These are phyloP conservation scores for Marchantia paleacea DNA, from an alignment of 225 moss, liverwort and hornwort genomes.

Conservation along the genomic window DNA sequence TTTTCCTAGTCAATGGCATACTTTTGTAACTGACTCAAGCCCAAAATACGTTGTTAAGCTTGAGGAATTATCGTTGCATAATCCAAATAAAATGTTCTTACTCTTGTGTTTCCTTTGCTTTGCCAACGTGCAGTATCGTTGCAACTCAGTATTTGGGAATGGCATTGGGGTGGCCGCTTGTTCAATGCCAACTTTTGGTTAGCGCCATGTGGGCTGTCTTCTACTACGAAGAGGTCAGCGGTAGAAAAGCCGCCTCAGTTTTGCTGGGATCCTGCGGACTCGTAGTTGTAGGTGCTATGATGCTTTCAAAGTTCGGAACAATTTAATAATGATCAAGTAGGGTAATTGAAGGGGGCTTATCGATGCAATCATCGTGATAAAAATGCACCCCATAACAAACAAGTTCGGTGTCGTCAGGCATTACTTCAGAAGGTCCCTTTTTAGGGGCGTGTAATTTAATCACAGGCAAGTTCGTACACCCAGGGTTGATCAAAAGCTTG, in stretches of 20 bases:
- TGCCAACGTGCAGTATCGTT: constrained; percentile 36
- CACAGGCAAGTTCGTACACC: background rate
- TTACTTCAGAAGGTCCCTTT: background rate
- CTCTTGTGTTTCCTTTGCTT: background rate
- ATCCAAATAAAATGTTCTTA: background rate
- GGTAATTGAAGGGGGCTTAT: background rate
- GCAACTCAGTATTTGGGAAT: constrained; percentile 43
- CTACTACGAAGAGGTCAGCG: constrained; percentile 46
- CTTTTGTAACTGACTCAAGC: no score
- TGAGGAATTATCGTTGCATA: no score
- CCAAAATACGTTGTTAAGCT: no score
- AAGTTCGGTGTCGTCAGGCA: background rate
- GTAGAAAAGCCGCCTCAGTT: constrained; percentile 33
- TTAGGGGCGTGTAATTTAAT: constrained; percentile 6
- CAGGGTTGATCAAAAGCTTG: background rate
- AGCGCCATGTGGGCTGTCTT: constrained; percentile 50
- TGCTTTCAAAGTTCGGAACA: constrained; percentile 44
- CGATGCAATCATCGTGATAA: background rate
- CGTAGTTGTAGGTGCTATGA: constrained; percentile 42
- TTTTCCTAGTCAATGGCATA: no score
- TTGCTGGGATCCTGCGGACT: constrained; percentile 44
- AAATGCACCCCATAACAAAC: background rate
- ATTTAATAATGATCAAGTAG: constrained; percentile 1
- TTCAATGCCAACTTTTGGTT: constrained; percentile 46
- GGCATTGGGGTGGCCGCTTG: constrained; percentile 49